Conservation (phyloP, 345 rosid genomes). For the Limnanthes douglasii region DNA sequence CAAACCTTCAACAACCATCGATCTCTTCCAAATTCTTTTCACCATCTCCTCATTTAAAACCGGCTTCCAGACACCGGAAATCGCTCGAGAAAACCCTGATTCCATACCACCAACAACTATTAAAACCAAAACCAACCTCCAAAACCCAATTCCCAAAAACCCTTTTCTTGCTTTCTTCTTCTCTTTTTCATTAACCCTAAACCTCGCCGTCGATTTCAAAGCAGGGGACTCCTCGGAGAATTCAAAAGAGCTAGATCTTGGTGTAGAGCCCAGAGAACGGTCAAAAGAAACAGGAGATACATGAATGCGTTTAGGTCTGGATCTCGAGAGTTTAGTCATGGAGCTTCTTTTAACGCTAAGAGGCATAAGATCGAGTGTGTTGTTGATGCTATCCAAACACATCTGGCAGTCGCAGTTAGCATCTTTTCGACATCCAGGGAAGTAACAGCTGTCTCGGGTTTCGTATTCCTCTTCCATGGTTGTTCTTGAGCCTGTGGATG, state of each 20-base stretch:
- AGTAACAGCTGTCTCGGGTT: conserved; percentile 47
- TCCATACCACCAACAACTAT: conserved; percentile 24
- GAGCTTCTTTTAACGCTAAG: conserved; percentile 51
- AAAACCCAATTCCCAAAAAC: not conserved
- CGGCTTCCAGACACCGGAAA: conserved; percentile 23
- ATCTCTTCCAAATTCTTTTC: conserved; percentile 30
- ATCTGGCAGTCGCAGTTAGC: conserved; percentile 76
- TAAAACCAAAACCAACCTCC: conserved; percentile 20
- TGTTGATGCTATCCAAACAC: conserved; percentile 75
- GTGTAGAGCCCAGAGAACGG: conserved; percentile 31
- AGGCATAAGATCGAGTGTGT: conserved; percentile 87
- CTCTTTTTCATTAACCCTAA: conserved; percentile 8
- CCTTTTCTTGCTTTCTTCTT: conserved; percentile 7
- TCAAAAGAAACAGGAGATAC: conserved; percentile 44
- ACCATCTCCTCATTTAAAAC: conserved; percentile 28
- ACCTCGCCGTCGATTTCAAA: conserved; percentile 26
- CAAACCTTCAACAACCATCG: conserved; percentile 19
- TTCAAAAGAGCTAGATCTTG: conserved; percentile 23
- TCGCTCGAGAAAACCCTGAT: conserved; percentile 25
- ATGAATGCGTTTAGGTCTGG: conserved; percentile 11
- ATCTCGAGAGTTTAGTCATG: conserved; percentile 40
- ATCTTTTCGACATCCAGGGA: conserved; percentile 73
- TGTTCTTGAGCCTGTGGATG: conserved; percentile 17
- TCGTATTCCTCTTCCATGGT: conserved; percentile 10
- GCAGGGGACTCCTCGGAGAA: conserved; percentile 16